Conservation (phyloP, 208 protist species). For the Acanthamoeba lenticulata region DNA sequence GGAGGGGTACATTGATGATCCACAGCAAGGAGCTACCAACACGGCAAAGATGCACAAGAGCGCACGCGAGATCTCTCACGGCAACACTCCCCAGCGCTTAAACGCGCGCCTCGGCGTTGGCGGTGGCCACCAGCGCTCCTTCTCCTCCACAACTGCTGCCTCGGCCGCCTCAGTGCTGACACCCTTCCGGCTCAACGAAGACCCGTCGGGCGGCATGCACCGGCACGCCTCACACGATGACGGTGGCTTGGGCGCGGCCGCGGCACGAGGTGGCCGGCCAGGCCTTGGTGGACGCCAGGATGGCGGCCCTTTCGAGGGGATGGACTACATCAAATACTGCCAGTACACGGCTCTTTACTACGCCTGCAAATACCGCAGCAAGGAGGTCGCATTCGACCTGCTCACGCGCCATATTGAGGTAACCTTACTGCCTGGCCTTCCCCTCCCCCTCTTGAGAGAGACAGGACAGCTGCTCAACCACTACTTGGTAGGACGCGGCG, state of each 20-base stretch:
- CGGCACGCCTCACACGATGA: slow-evolving; percentile 37
- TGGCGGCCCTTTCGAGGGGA: not conserved
- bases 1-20: not conserved
- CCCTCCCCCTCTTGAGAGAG: not conserved
- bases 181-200: not conserved
- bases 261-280: not conserved
- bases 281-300: not conserved
- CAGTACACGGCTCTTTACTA: slow-evolving; percentile 66
- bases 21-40: not conserved
- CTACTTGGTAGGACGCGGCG: not conserved
- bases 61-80: not conserved
- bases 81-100: not conserved
- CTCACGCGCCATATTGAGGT: slow-evolving; percentile 35
- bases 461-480: not conserved
- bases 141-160: not conserved
- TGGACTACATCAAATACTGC: slow-evolving; percentile 63
- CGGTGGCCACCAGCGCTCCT: slow-evolving; percentile 44
- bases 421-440: not conserved
- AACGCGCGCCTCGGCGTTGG: not conserved
- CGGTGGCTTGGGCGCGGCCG: not conserved
- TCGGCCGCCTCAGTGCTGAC: not conserved
- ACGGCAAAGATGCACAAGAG: not conserved
- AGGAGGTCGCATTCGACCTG: slow-evolving; percentile 38
- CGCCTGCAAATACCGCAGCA: slow-evolving; percentile 52
- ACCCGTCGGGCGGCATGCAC: not conserved